A percentile compares a stretch with the other conserved stretches of the same genome.
Conservation (phyloP, 306 rosid species). For the Sicyos edulis region DNA sequence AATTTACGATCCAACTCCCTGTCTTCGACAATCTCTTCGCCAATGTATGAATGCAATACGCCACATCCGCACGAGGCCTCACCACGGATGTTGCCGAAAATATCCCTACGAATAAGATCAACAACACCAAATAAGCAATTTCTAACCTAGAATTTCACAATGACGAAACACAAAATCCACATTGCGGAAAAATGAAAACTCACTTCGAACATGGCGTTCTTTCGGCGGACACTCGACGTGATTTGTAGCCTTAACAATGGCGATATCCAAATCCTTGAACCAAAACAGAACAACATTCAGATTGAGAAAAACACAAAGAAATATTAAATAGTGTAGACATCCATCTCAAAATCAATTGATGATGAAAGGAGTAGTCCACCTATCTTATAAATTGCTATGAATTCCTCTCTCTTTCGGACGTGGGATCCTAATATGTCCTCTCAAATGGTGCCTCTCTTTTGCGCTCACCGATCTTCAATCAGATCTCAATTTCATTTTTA, state of each 20-base stretch:
- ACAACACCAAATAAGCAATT: neutral
- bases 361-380: too few relatives aligned
- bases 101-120: conserved; percentile 39
- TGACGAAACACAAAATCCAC: neutral
- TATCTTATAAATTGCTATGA: too few relatives aligned
- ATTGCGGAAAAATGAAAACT: conserved; percentile 22
- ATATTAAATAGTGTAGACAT: too few relatives aligned
- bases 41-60: conserved; percentile 71
- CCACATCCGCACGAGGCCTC: conserved; percentile 85
- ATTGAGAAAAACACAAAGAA: neutral
- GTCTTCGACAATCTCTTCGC: conserved; percentile 79
- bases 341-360: too few relatives aligned
- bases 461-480: too few relatives aligned
- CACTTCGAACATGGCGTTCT: conserved; percentile 89
- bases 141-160: neutral
- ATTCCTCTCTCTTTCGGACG: too few relatives aligned
- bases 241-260: conserved; percentile 88
- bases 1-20: conserved; percentile 66
- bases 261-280: conserved; percentile 79
- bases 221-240: conserved; percentile 86
- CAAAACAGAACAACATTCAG: conserved; percentile 2
- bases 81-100: conserved; percentile 67
- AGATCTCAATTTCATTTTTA: too few relatives aligned
- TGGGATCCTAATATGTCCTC: too few relatives aligned
- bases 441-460: too few relatives aligned